Conservation (phyloP, 2,329 filamentous ascomycete genomes). For the Aschersonia sp. region DNA sequence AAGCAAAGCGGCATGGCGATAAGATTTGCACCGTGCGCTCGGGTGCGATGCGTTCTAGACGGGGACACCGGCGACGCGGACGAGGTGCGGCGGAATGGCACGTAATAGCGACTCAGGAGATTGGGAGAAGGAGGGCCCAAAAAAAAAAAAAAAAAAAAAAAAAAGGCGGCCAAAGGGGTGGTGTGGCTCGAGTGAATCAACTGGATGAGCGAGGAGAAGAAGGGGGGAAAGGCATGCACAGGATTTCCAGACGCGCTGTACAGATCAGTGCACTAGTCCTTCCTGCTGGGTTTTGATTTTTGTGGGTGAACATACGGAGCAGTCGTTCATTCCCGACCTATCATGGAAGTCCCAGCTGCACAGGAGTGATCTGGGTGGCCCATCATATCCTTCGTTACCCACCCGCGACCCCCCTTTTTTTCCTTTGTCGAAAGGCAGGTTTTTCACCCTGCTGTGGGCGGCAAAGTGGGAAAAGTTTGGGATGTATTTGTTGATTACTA, state of each 20-base stretch:
- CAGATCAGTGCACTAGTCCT: background rate
- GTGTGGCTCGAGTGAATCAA: conserved; percentile 1
- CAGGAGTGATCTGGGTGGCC: background rate
- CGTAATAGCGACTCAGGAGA: background rate
- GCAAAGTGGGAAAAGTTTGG: too few species aligned
- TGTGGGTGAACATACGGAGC: background rate
- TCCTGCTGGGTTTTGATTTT: conserved; percentile 1
- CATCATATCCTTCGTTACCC: background rate
- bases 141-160: background rate
- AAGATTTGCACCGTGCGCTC: background rate
- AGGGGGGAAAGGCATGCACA: background rate
- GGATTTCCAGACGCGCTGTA: background rate
- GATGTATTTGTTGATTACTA: too few species aligned
- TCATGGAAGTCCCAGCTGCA: background rate
- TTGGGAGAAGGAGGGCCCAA: background rate
- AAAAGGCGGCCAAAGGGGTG: background rate
- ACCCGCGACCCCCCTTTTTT: background rate
- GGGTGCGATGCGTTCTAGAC: background rate
- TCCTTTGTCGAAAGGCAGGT: background rate
- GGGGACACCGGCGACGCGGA: conserved; percentile 1
- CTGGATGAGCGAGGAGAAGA: background rate
- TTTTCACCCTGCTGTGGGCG: too few species aligned
- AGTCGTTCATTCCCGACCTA: background rate
- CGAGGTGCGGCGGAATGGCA: background rate
- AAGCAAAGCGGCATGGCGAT: background rate